Conservation (phyloP, 192 early-diverging fungal genomes). For the Gamsiella multidivaricata region DNA sequence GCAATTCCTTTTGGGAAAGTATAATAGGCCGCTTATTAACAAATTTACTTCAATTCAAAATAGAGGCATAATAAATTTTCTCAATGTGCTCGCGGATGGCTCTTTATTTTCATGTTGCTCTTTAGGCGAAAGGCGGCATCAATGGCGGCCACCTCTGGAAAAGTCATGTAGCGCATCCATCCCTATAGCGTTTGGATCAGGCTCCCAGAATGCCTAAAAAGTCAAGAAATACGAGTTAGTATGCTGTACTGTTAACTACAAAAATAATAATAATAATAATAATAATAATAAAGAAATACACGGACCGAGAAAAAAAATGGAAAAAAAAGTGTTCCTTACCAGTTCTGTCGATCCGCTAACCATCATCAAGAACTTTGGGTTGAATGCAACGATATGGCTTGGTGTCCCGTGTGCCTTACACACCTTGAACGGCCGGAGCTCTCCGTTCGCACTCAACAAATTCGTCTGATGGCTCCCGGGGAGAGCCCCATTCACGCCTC, state of each 20-base stretch:
- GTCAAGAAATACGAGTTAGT: neutral
- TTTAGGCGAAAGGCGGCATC: no score
- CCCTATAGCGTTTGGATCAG: slow-evolving; percentile 34
- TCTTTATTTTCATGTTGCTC: no score
- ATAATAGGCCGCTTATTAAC: no score
- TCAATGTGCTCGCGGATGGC: no score
- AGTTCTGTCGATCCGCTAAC: slow-evolving; percentile 72
- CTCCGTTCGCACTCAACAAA: slow-evolving; percentile 28
- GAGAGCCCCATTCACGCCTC: neutral
- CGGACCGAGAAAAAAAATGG: neutral
- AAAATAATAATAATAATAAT: neutral
- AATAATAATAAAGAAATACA: neutral
- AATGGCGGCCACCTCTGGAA: slow-evolving; percentile 40
- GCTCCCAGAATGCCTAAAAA: slow-evolving; percentile 51
- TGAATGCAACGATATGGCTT: slow-evolving; percentile 72
- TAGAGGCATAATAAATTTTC: neutral
- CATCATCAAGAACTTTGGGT: slow-evolving; percentile 82
- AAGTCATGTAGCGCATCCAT: slow-evolving; percentile 45
- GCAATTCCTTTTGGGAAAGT: no score
- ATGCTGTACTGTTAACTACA: neutral
- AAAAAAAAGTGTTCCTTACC: slow-evolving; percentile 57
- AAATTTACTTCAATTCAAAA: no score
- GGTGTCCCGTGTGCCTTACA: slow-evolving; percentile 63
- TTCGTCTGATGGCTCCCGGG: neutral
- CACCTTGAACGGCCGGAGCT: slow-evolving; percentile 52